A percentile compares a stretch with the other conserved stretches of the same genome.
Conservation (phyloP, 345 rosid genomes). For the Citrus sp. region DNA sequence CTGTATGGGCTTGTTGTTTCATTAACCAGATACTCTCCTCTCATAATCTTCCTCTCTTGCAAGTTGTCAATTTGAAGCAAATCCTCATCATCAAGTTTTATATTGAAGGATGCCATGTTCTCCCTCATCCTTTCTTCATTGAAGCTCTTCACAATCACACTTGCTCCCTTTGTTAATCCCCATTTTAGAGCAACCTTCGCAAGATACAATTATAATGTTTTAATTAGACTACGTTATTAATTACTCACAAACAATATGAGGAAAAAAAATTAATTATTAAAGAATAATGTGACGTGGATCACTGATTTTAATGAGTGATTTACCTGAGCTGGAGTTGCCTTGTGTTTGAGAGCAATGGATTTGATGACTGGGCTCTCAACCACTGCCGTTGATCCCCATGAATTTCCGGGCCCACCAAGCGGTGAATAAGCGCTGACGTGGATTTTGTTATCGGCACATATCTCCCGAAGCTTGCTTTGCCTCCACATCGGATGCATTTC, state of each 20-base stretch:
- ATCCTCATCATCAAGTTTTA: constrained; percentile 55
- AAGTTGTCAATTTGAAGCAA: constrained; percentile 45
- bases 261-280: too few species aligned
- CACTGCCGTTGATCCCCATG: constrained; percentile 80
- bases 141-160: constrained; percentile 84
- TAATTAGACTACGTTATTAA: neutral
- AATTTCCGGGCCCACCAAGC: constrained; percentile 74
- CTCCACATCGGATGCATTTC: constrained; percentile 98
- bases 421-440: constrained; percentile 90
- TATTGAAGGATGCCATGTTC: constrained; percentile 52
- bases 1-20: constrained; percentile 73
- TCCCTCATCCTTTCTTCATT: constrained; percentile 55
- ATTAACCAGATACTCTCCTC: constrained; percentile 74
- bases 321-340: constrained; percentile 78
- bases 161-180: constrained; percentile 81
- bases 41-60: constrained; percentile 70
- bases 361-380: constrained; percentile 53
- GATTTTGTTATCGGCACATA: constrained; percentile 55
- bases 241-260: neutral
- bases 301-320: neutral
- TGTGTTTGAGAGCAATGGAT: constrained; percentile 64
- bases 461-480: constrained; percentile 63
- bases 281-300: neutral
- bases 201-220: neutral
- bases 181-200: constrained; percentile 74